Percentiles rank a stretch among this genome's conserved stretches.
phyloP scores from a whole-genome alignment of 179 eudicot species.

The Silene noctiflora region DNA sequence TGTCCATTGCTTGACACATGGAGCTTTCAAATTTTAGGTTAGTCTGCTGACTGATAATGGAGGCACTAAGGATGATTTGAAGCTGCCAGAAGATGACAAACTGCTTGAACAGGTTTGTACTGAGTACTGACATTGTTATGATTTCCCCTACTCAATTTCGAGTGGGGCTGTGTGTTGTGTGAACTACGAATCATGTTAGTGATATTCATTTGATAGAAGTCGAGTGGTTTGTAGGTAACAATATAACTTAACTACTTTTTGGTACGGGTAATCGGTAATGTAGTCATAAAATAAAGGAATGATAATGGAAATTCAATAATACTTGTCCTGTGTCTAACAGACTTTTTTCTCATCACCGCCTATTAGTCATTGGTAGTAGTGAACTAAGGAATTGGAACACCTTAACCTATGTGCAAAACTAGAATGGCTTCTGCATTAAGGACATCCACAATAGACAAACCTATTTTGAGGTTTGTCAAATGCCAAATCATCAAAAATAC shows the following conservation, averaged over 20 bases:
- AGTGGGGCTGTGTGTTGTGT: no score
- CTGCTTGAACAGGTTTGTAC: constrained; percentile 49
- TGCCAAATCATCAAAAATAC: no score
- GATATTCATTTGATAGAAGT: background rate
- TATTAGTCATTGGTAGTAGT: background rate
- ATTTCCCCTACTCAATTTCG: background rate
- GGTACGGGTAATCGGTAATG: background rate
- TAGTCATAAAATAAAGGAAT: background rate
- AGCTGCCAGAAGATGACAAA: constrained; percentile 62
- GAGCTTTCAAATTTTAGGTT: constrained; percentile 32
- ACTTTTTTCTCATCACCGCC: background rate
- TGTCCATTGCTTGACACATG: constrained; percentile 1
- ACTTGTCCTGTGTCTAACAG: background rate
- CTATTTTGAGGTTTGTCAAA: no score
- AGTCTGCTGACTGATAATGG: constrained; percentile 66
- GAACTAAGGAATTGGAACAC: background rate
- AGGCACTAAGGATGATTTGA: constrained; percentile 66
- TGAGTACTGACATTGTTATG: background rate
- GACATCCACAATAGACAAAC: no score
- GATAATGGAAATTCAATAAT: background rate
- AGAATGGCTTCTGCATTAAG: no score
- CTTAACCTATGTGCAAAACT: no score
- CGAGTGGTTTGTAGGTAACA: background rate
- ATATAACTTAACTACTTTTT: no score
- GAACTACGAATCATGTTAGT: background rate